Conservation (phyloP, 768 basidiomycete species). For the Termitomyces bulborhizus region DNA sequence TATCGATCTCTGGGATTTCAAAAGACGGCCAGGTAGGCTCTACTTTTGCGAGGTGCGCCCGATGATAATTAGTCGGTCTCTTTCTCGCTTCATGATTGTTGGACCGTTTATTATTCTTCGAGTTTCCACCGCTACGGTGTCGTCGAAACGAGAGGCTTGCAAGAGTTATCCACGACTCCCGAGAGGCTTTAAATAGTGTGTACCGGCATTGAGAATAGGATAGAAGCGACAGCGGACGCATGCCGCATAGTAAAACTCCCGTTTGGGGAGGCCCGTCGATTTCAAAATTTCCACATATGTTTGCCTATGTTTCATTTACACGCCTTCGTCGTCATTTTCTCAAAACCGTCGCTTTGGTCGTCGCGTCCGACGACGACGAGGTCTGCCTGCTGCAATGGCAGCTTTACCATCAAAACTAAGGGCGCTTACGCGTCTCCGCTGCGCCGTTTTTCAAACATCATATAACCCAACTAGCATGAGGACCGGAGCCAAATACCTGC, state of each 20-base stretch:
- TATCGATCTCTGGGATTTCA: neutral
- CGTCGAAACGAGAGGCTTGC: slow-evolving; percentile 4
- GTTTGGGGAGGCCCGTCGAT: neutral
- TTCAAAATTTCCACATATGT: slow-evolving; percentile 9
- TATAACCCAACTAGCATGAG: slow-evolving; percentile 81
- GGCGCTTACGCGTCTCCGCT: slow-evolving; percentile 58
- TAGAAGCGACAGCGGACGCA: slow-evolving; percentile 13
- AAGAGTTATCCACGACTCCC: slow-evolving; percentile 9
- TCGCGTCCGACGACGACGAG: neutral
- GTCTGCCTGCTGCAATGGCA: slow-evolving; percentile 21
- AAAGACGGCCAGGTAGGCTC: neutral
- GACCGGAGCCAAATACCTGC: slow-evolving; percentile 90
- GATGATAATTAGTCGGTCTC: neutral
- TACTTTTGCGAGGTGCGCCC: neutral
- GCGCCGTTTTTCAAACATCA: slow-evolving; percentile 76
- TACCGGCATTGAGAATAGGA: slow-evolving; percentile 15
- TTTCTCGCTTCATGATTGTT: too few species aligned
- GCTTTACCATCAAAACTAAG: slow-evolving; percentile 47
- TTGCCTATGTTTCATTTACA: slow-evolving; percentile 7
- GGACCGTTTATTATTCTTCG: neutral
- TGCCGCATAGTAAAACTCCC: neutral
- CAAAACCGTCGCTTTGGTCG: neutral
- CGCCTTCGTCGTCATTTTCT: neutral
- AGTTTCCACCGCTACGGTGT: neutral
- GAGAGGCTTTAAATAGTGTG: slow-evolving; percentile 7